Percentiles rank a stretch among this genome's conserved stretches.
Evolutionary conservation across 2,329 filamentous ascomycete genomes (phyloP).

Genomic region (Penicillium sp.): DNA sequence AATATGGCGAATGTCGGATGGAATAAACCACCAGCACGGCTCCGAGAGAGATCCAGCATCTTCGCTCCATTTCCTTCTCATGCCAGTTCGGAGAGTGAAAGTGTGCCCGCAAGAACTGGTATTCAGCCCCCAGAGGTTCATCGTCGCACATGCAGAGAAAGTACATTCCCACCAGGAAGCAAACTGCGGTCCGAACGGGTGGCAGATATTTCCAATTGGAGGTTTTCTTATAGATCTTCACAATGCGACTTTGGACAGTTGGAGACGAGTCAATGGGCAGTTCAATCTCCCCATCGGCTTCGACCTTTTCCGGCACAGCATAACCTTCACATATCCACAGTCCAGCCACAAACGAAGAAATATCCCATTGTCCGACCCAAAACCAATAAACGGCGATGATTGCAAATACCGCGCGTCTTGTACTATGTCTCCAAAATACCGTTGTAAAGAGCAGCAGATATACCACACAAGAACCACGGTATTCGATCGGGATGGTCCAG

Average conservation of each 20-base stretch:
- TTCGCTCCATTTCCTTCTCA: constrained; percentile 13
- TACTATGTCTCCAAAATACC: constrained; percentile 16
- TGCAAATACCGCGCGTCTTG: constrained; percentile 10
- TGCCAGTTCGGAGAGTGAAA: constrained; percentile 18
- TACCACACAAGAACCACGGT: constrained; percentile 21
- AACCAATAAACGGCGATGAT: constrained; percentile 15
- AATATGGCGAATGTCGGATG: constrained; percentile 13
- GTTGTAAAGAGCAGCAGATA: constrained; percentile 16
- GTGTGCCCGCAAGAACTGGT: constrained; percentile 11
- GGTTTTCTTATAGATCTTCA: not conserved
- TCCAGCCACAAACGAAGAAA: constrained; percentile 12
- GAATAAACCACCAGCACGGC: constrained; percentile 16
- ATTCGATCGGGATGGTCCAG: constrained; percentile 27
- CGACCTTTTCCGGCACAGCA: not conserved
- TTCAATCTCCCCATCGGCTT: constrained; percentile 1
- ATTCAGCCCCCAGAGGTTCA: constrained; percentile 17
- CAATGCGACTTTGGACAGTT: too few relatives aligned
- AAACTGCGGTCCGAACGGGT: constrained; percentile 1
- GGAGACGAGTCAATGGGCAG: constrained; percentile 1
- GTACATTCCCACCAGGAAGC: constrained; percentile 16
- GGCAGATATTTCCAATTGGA: not conserved
- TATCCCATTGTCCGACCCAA: constrained; percentile 22
- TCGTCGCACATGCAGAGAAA: constrained; percentile 20
- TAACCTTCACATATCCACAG: constrained; percentile 5
- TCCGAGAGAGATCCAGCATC: constrained; percentile 19